A percentile compares a stretch with the other conserved stretches of the same genome.
Evolutionary conservation across 192 early-diverging fungal species (phyloP).

Genomic region (Fimicolochytrium jonesii): DNA sequence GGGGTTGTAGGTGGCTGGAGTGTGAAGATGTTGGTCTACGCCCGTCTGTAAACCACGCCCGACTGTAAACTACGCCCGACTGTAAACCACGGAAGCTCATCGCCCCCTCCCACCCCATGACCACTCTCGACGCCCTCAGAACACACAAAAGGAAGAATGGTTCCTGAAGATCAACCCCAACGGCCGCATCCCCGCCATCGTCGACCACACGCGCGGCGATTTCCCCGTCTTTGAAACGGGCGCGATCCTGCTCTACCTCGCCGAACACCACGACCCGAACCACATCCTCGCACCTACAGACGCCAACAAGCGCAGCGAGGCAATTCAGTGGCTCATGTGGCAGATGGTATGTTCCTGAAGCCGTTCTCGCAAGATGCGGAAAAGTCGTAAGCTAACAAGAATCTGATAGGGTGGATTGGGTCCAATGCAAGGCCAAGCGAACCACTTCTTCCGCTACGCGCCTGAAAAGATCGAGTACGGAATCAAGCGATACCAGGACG

Average conservation of each 20-base stretch:
- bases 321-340: conserved; percentile 56
- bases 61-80: too few relatives aligned
- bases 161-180: conserved; percentile 57
- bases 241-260: conserved; percentile 56
- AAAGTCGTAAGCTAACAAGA: too few relatives aligned
- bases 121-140: background rate
- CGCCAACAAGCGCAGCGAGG: conserved; percentile 34
- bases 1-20: too few relatives aligned
- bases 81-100: too few relatives aligned
- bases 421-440: conserved; percentile 51
- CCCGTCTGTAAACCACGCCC: too few relatives aligned
- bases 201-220: conserved; percentile 44
- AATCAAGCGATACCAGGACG: conserved; percentile 51
- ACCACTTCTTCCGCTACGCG: conserved; percentile 44
- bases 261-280: conserved; percentile 48
- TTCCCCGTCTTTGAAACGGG: conserved; percentile 54
- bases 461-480: conserved; percentile 52
- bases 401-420: conserved; percentile 33
- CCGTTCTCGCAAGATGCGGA: too few relatives aligned
- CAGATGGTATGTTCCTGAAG: too few relatives aligned
- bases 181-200: conserved; percentile 47
- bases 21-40: too few relatives aligned
- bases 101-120: too few relatives aligned
- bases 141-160: conserved; percentile 19
- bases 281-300: conserved; percentile 41